Evolutionary conservation across 2,329 filamentous ascomycete genomes (phyloP), one percentile per base, ranked within the genome.

Genomic region (Calonectria pseudoturangicola): DNA sequence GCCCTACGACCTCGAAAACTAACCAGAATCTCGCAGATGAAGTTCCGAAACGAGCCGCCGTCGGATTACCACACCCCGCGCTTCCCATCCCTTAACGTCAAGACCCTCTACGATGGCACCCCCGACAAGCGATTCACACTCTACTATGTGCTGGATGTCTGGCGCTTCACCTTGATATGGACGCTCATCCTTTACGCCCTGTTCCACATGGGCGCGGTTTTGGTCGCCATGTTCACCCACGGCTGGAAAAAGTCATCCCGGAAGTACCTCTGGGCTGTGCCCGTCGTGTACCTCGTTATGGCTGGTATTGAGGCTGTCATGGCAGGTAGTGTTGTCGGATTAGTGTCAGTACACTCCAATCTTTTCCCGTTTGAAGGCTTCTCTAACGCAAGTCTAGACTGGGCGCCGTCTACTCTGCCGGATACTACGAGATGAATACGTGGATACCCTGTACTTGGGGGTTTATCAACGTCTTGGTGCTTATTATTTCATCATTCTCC

Each of bases 381-480:
- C 70, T 43, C 77, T 81, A 69, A 81, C 70, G 2, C 43, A 60
- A 12, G 1, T 6, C 12, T 18, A 96, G 94, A 62, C 86, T 97
- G 25, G 95, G 94, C 15, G 94, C 93, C 10, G 91, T 96, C 43
- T 98, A 98, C 81, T 90, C 92, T 77, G 90, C 93, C 2, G 96
- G 95, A 51, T 95, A 93, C 84, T 98, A 96, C 82, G 89, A 92
- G 79, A 97, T 98, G 95, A 96, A 95, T 56, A 98, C 96, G 0
- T 98, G 95, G 95, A 94, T 98, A 65, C 96, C 96, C 0, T 93
- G 97, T 80, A 90, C 96, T 27, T 98, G 96, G 96, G 94, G 92
- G 1, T 89, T 94, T 81, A 93, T 96, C 83, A 98, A 95, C 82
- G 92, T 96, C 12, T 83, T 98, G 58, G 89, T 97, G 36, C 87